Conservation (phyloP, 192 early-diverging fungal genomes). For the Entomortierella lignicola region DNA sequence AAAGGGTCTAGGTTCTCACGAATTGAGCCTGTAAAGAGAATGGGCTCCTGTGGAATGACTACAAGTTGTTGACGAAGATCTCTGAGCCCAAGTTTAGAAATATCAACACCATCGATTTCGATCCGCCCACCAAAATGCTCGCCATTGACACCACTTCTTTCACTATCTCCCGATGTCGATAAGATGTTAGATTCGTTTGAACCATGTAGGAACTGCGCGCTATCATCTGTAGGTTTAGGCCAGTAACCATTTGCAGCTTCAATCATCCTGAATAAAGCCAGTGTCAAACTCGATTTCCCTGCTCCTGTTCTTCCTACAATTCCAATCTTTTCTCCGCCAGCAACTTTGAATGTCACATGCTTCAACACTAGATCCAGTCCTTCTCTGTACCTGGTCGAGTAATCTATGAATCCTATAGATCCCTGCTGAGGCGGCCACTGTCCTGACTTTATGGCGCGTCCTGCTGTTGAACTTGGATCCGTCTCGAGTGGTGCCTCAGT, state of each 20-base stretch:
- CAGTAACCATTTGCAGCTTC: slow-evolving; percentile 43
- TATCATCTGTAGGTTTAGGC: background rate
- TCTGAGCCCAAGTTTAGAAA: slow-evolving; percentile 63
- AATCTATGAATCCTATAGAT: slow-evolving; percentile 69
- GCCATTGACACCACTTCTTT: background rate
- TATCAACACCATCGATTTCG: slow-evolving; percentile 76
- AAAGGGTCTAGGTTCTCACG: slow-evolving; percentile 70
- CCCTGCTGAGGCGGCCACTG: slow-evolving; percentile 76
- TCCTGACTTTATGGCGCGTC: slow-evolving; percentile 69
- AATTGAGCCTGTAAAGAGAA: slow-evolving; percentile 71
- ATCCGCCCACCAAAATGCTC: slow-evolving; percentile 63
- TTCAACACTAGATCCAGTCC: slow-evolving; percentile 78
- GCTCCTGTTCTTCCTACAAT: slow-evolving; percentile 78
- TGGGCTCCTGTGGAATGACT: slow-evolving; percentile 83
- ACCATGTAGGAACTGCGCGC: background rate
- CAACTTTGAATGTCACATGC: slow-evolving; percentile 71
- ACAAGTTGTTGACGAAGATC: slow-evolving; percentile 68
- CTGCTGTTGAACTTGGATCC: slow-evolving; percentile 55
- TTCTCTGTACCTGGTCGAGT: slow-evolving; percentile 79
- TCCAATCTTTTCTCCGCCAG: slow-evolving; percentile 78
- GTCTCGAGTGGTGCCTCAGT: slow-evolving; percentile 34
- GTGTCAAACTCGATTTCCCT: slow-evolving; percentile 63
- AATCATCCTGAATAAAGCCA: slow-evolving; percentile 60
- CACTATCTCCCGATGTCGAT: background rate
- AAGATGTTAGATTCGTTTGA: too few relatives aligned